Conservation (phyloP, 2,329 filamentous ascomycete genomes). For the Aspergillus sp. region DNA sequence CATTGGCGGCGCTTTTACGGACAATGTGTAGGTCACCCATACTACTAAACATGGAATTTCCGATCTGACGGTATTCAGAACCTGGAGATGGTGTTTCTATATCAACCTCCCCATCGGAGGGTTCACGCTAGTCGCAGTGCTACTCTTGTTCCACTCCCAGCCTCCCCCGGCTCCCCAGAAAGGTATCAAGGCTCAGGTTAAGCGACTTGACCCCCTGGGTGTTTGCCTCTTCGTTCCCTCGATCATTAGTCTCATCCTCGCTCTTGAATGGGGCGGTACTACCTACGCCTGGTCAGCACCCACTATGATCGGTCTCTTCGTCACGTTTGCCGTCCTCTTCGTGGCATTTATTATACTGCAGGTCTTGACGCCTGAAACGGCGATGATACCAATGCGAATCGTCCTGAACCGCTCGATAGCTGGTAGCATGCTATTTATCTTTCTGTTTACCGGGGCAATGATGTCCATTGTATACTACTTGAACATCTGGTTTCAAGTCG, state of each 20-base stretch:
- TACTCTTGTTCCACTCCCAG: conserved; percentile 1
- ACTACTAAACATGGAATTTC: too few relatives aligned
- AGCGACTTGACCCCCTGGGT: conserved; percentile 3
- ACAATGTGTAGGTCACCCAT: not conserved
- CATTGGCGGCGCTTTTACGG: conserved; percentile 7
- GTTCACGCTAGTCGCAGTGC: not conserved
- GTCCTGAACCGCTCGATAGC: conserved; percentile 9
- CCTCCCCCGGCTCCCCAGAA: not conserved
- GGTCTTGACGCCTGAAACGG: not conserved
- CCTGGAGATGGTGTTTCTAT: conserved; percentile 17
- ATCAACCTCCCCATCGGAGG: conserved; percentile 14
- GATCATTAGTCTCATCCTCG: conserved; percentile 13
- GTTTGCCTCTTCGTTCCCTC: conserved; percentile 6
- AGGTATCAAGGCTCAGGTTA: not conserved
- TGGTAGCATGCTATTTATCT: not conserved
- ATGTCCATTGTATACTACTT: conserved; percentile 2
- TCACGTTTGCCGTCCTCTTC: conserved; percentile 8
- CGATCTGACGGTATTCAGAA: not conserved
- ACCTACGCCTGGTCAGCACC: conserved; percentile 12
- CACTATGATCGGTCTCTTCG: conserved; percentile 9
- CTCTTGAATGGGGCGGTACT: conserved; percentile 16
- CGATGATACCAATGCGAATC: conserved; percentile 9
- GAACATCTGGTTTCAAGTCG: conserved; percentile 14
- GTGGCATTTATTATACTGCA: conserved; percentile 7
- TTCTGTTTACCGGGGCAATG: not conserved